phyloP scores from a whole-genome alignment of 257 asterid genomes.

The Salvia rosmarinus region DNA sequence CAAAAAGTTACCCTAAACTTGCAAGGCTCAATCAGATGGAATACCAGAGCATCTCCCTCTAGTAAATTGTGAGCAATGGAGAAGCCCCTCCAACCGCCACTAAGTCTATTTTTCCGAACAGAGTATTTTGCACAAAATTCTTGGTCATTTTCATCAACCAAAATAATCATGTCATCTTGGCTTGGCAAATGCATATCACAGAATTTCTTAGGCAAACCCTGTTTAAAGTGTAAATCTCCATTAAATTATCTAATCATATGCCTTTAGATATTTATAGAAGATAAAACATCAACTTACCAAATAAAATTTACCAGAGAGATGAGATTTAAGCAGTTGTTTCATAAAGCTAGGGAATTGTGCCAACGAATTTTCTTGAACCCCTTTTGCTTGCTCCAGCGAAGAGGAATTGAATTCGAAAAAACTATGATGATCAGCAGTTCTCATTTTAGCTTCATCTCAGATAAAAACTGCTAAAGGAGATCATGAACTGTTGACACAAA shows the following conservation, averaged over 20 bases:
- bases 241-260: background rate
- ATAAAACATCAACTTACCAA: constrained; percentile 49
- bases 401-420: constrained; percentile 37
- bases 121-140: constrained; percentile 53
- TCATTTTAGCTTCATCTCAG: constrained; percentile 33
- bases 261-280: background rate
- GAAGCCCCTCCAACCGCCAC: constrained; percentile 80
- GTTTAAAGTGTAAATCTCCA: constrained; percentile 17
- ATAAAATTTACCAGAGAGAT: constrained; percentile 61
- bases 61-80: constrained; percentile 61
- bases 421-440: constrained; percentile 13
- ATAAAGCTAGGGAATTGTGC: constrained; percentile 50
- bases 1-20: constrained; percentile 57
- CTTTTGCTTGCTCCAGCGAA: constrained; percentile 39
- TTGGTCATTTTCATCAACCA: constrained; percentile 54
- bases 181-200: constrained; percentile 58
- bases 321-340: constrained; percentile 60
- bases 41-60: constrained; percentile 65
- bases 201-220: constrained; percentile 61
- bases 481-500: background rate
- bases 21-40: constrained; percentile 59
- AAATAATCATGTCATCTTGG: constrained; percentile 48
- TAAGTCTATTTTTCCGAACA: constrained; percentile 48
- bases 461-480: constrained; percentile 26
- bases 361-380: constrained; percentile 44